Conservation (phyloP, 2,329 filamentous ascomycete species). For the Scolecobasidium constrictum region DNA sequence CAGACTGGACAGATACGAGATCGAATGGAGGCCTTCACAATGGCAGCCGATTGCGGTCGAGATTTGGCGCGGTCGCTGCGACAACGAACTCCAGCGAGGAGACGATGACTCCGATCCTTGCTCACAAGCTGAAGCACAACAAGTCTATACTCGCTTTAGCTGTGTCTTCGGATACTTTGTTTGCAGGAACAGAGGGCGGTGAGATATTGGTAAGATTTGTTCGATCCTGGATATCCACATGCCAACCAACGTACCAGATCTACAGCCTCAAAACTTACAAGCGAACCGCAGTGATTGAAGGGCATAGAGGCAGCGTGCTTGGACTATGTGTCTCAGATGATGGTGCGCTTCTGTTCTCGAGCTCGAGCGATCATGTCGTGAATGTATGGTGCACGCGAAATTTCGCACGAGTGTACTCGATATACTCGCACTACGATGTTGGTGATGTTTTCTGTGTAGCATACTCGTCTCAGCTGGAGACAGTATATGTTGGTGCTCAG, state of each 20-base stretch:
- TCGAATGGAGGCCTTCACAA: neutral
- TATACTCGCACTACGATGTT: constrained; percentile 88
- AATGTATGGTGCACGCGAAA: constrained; percentile 79
- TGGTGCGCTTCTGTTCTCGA: constrained; percentile 72
- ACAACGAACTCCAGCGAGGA: neutral
- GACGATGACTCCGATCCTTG: constrained; percentile 27
- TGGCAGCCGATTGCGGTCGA: neutral
- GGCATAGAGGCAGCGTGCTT: constrained; percentile 84
- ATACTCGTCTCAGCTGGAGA: constrained; percentile 69
- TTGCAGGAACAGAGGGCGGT: constrained; percentile 84
- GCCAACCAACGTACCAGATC: constrained; percentile 33
- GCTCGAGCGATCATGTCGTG: constrained; percentile 83
- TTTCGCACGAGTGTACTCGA: constrained; percentile 70
- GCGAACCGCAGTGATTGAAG: constrained; percentile 66
- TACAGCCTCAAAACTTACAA: constrained; percentile 88
- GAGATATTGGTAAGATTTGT: constrained; percentile 63
- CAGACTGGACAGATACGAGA: neutral
- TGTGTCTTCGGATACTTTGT: constrained; percentile 71
- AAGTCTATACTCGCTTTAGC: constrained; percentile 75
- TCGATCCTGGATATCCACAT: neutral
- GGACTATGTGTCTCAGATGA: constrained; percentile 72
- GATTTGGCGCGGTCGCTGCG: neutral
- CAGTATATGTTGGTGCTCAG: constrained; percentile 83
- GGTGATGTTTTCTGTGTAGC: constrained; percentile 94
- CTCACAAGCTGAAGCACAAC: constrained; percentile 65